These are phyloP conservation scores for Setomelanomma holmii DNA, from an alignment of 2,329 filamentous ascomycete genomes.

Conservation along the genomic window DNA sequence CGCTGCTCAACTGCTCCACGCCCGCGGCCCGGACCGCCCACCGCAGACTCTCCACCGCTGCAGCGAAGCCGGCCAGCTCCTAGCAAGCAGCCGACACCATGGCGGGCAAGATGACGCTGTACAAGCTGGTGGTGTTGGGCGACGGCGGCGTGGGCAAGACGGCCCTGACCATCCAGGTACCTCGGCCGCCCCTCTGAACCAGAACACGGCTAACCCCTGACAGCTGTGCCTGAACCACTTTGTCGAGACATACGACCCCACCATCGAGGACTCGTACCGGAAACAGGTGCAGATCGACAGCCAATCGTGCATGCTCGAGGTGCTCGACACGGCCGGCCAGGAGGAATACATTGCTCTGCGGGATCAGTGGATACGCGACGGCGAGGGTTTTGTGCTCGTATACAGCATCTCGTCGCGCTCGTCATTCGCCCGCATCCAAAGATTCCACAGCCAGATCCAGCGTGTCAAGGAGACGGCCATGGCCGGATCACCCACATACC, in stretches of 20 bases:
- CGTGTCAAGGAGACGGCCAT: slow-evolving; percentile 89
- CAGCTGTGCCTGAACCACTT: slow-evolving; percentile 97
- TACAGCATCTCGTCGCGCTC: slow-evolving; percentile 98
- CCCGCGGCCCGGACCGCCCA: slow-evolving; percentile 4
- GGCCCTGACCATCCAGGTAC: slow-evolving; percentile 86
- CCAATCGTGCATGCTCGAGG: slow-evolving; percentile 96
- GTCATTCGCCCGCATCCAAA: slow-evolving; percentile 92
- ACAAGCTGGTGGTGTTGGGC: slow-evolving; percentile 94
- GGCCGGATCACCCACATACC: slow-evolving; percentile 76
- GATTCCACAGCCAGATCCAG: slow-evolving; percentile 96
- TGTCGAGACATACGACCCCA: slow-evolving; percentile 84
- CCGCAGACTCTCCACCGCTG: slow-evolving; percentile 7
- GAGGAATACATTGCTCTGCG: slow-evolving; percentile 97
- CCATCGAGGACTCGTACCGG: slow-evolving; percentile 72
- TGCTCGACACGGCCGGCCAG: slow-evolving; percentile 95
- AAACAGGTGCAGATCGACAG: slow-evolving; percentile 85
- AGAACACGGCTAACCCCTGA: slow-evolving; percentile 21
- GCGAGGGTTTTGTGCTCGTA: slow-evolving; percentile 95
- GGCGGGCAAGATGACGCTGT: slow-evolving; percentile 93
- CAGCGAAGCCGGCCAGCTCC: too few relatives aligned
- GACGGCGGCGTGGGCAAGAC: slow-evolving; percentile 96
- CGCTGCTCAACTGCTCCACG: slow-evolving; percentile 9
- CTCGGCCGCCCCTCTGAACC: slow-evolving; percentile 61
- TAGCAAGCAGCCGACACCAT: slow-evolving; percentile 66
- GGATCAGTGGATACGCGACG: slow-evolving; percentile 98